Conservation (phyloP, 2,329 filamentous ascomycete genomes). For the Hypomyces rosellus region DNA sequence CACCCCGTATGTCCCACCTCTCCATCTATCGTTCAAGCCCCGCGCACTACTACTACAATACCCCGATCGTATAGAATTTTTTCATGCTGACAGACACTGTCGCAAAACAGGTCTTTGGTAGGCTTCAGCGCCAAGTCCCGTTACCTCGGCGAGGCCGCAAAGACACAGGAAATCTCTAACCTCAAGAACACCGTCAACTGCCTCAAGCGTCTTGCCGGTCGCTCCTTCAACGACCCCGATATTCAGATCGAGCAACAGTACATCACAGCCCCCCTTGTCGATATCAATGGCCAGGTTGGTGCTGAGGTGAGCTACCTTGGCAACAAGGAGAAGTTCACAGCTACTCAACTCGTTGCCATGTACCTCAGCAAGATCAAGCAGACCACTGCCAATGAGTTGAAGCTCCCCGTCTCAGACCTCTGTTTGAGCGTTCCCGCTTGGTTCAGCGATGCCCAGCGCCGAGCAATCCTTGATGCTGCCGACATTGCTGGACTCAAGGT, state of each 20-base stretch:
- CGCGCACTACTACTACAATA: constrained; percentile 11
- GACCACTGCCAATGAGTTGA: constrained; percentile 80
- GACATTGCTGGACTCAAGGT: constrained; percentile 92
- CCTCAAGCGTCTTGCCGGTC: constrained; percentile 87
- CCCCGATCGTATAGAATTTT: constrained; percentile 19
- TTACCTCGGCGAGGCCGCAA: constrained; percentile 90
- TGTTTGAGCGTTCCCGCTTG: constrained; percentile 92
- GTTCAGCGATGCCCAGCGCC: constrained; percentile 94
- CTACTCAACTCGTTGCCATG: constrained; percentile 90
- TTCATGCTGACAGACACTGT: constrained; percentile 3
- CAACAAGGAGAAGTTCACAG: constrained; percentile 93
- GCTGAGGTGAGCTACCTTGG: constrained; percentile 89
- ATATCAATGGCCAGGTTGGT: constrained; percentile 90
- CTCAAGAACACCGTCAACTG: constrained; percentile 96
- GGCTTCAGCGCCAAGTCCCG: constrained; percentile 91
- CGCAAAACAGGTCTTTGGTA: constrained; percentile 66
- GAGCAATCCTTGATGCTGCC: constrained; percentile 80
- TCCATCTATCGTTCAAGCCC: constrained; percentile 1
- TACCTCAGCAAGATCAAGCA: constrained; percentile 91
- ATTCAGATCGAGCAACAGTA: constrained; percentile 87
- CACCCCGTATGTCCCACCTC: constrained; percentile 70
- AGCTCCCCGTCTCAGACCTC: constrained; percentile 83
- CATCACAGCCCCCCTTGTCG: constrained; percentile 77
- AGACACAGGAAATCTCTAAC: constrained; percentile 99
- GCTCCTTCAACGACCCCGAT: constrained; percentile 83